Percentiles rank a stretch among this genome's conserved stretches.
Evolutionary conservation across 2,329 filamentous ascomycete genomes (phyloP).

Genomic region (Thelonectria blattea): DNA sequence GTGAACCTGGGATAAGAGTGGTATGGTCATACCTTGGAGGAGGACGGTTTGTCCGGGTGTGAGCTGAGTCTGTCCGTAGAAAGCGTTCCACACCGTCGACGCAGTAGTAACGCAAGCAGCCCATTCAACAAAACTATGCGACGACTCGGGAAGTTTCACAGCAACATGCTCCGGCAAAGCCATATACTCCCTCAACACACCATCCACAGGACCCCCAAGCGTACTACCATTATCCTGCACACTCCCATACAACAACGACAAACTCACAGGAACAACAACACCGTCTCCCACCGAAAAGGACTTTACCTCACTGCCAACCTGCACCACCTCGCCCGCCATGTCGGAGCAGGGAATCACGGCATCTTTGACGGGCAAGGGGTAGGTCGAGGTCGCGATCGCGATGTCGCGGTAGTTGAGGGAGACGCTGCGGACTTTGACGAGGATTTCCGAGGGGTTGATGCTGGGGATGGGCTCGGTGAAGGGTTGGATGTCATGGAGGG

Average conservation of each 20-base stretch:
- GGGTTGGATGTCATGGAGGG: neutral
- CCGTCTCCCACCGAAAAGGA: conserved; percentile 40
- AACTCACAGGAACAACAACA: conserved; percentile 38
- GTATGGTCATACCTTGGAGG: conserved; percentile 41
- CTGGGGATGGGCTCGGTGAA: conserved; percentile 37
- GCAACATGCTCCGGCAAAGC: conserved; percentile 47
- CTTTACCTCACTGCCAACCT: conserved; percentile 37
- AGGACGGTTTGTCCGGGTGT: conserved; percentile 48
- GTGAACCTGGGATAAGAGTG: neutral
- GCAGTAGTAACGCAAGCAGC: conserved; percentile 52
- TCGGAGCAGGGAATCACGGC: conserved; percentile 46
- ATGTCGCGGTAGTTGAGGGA: conserved; percentile 46
- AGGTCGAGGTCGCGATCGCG: conserved; percentile 37
- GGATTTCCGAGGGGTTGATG: conserved; percentile 35
- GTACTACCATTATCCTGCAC: conserved; percentile 26
- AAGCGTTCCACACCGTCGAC: conserved; percentile 54
- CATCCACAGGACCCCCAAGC: conserved; percentile 43
- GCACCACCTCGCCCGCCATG: conserved; percentile 42
- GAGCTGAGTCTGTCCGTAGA: conserved; percentile 49
- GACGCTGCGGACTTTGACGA: conserved; percentile 41
- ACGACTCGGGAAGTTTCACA: conserved; percentile 48
- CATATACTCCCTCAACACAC: conserved; percentile 50
- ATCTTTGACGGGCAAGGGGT: conserved; percentile 42
- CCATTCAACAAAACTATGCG: conserved; percentile 44
- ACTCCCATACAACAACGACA: conserved; percentile 36